These are phyloP conservation scores for Aquilaria sinensis DNA, from an alignment of 345 rosid species.

Conservation along the genomic window DNA sequence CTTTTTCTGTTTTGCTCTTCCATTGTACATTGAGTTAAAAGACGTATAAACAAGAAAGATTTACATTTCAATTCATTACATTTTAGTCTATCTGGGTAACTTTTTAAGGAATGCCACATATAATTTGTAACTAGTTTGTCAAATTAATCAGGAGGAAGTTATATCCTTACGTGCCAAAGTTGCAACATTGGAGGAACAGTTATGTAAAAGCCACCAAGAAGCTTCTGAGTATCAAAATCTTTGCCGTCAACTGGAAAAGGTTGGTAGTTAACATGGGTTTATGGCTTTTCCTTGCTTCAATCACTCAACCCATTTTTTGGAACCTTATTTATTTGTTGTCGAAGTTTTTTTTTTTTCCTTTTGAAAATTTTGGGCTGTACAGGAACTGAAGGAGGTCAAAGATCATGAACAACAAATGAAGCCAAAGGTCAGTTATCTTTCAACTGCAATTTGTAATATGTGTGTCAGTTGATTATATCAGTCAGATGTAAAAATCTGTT, in stretches of 20 bases:
- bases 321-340: neutral
- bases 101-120: neutral
- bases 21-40: too few species aligned
- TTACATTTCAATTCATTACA: too few species aligned
- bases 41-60: neutral
- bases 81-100: neutral
- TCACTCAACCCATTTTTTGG: neutral
- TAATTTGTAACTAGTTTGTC: constrained; percentile 14
- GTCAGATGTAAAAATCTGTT: too few species aligned
- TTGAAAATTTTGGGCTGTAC: constrained; percentile 5
- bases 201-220: constrained; percentile 67
- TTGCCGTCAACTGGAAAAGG: constrained; percentile 68
- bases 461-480: too few species aligned
- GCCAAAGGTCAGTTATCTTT: constrained; percentile 62
- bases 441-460: neutral
- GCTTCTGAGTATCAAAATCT: constrained; percentile 50
- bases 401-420: constrained; percentile 78
- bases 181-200: constrained; percentile 69
- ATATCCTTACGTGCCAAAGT: constrained; percentile 59
- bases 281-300: constrained; percentile 4
- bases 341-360: constrained; percentile 11
- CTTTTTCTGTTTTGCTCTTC: too few species aligned
- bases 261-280: constrained; percentile 18
- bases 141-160: constrained; percentile 61
- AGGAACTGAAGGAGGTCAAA: constrained; percentile 90